These are phyloP conservation scores for Fraxinus baroniana DNA, from an alignment of 305 asterid species.

Conservation along the genomic window DNA sequence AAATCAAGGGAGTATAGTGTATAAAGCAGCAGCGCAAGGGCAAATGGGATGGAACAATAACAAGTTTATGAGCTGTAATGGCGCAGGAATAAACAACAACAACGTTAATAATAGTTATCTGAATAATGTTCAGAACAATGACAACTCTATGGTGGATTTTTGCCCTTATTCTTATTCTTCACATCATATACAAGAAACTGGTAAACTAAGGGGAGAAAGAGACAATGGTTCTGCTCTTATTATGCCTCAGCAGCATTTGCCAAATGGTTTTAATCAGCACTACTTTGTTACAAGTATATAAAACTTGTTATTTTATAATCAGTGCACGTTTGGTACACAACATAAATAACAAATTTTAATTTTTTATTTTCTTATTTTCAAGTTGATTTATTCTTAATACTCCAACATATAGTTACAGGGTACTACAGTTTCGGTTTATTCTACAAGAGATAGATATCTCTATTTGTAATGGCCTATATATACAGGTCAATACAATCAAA, in stretches of 20 bases:
- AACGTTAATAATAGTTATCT: constrained; percentile 3
- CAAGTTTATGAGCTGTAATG: constrained; percentile 14
- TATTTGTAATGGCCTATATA: neutral
- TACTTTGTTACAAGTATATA: constrained; percentile 45
- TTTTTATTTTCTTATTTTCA: neutral
- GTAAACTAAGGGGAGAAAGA: constrained; percentile 35
- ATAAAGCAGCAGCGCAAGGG: constrained; percentile 38
- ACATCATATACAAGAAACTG: constrained; percentile 38
- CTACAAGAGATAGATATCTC: neutral
- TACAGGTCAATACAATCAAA: neutral
- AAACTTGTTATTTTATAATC: neutral
- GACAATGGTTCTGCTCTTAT: constrained; percentile 37
- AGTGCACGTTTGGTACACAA: neutral
- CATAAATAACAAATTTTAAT: neutral
- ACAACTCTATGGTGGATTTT: constrained; percentile 28
- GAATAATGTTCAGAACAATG: constrained; percentile 15
- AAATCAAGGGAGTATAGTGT: constrained; percentile 31
- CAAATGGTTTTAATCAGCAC: constrained; percentile 46
- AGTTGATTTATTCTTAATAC: neutral
- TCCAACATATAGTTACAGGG: neutral
- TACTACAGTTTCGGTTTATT: too few relatives aligned
- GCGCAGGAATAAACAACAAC: constrained; percentile 7
- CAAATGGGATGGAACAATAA: constrained; percentile 50
- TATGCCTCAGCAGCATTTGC: constrained; percentile 48
- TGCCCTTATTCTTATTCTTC: constrained; percentile 33